A percentile compares a stretch with the other conserved stretches of the same genome.
Conservation (phyloP, 2,329 filamentous ascomycete species). For the Amesomyces nigricolor region DNA sequence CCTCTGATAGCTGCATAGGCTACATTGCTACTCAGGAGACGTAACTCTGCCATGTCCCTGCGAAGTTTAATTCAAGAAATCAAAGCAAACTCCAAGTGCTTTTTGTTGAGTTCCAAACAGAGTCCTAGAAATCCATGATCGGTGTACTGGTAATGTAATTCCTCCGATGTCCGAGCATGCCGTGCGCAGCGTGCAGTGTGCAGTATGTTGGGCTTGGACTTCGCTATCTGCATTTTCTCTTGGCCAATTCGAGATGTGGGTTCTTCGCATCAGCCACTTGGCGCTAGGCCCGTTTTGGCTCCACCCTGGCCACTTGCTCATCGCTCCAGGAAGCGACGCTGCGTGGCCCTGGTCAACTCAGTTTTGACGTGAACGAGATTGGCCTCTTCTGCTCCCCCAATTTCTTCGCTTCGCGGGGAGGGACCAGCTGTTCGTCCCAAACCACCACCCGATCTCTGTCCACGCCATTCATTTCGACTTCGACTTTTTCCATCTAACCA, state of each 20-base stretch:
- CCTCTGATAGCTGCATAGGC: no score
- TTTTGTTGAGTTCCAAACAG: no score
- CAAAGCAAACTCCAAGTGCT: no score
- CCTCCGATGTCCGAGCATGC: no score
- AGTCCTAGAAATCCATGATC: no score
- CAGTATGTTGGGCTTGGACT: not conserved
- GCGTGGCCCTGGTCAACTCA: slow-evolving; percentile 8
- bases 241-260: not conserved
- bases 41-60: no score
- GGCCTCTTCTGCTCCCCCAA: not conserved
- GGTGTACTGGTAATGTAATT: no score
- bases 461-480: not conserved
- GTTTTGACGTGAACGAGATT: slow-evolving; percentile 14
- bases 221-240: not conserved
- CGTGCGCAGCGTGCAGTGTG: not conserved
- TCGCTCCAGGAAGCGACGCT: not conserved
- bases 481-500: not conserved
- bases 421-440: not conserved
- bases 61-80: no score
- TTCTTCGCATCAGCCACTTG: slow-evolving; percentile 4
- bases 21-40: no score
- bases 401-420: slow-evolving; percentile 11
- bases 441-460: not conserved
- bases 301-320: no score
- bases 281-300: not conserved